Percentiles rank a stretch among this genome's conserved stretches.
Conservation (phyloP, 805 yeast genomes). For the Ogataea neopini region DNA sequence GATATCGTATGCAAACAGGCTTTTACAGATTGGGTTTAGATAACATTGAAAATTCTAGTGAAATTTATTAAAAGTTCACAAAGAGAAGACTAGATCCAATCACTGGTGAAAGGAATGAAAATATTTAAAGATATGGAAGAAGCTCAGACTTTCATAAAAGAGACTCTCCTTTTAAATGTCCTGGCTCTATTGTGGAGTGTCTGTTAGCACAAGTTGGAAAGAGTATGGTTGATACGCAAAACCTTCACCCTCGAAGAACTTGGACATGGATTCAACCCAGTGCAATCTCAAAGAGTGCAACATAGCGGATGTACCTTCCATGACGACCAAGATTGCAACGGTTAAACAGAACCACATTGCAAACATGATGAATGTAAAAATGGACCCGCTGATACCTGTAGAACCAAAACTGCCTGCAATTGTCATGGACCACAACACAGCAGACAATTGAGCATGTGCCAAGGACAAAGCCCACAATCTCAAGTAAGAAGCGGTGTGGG, state of each 20-base stretch:
- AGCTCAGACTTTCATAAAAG: not conserved
- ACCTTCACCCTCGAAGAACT: constrained; percentile 97
- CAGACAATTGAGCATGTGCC: constrained; percentile 94
- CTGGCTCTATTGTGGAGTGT: constrained; percentile 6
- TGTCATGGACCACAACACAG: constrained; percentile 97
- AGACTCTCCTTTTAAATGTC: not conserved
- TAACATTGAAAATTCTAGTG: not conserved
- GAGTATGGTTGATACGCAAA: constrained; percentile 85
- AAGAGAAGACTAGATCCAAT: not conserved
- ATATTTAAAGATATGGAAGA: not conserved
- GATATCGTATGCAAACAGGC: no score
- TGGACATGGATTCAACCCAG: constrained; percentile 99
- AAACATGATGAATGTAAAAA: constrained; percentile 76
- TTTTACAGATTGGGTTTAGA: not conserved
- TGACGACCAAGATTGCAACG: constrained; percentile 84
- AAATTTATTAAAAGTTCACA: not conserved
- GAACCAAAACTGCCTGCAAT: constrained; percentile 71
- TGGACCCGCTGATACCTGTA: constrained; percentile 65
- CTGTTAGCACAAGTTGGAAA: constrained; percentile 39
- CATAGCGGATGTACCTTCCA: constrained; percentile 99
- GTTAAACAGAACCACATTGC: constrained; percentile 95
- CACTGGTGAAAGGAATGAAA: not conserved
- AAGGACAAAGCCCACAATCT: constrained; percentile 96
- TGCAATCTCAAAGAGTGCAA: constrained; percentile 96
- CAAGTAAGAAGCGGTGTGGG: constrained; percentile 97